Evolutionary conservation across 805 yeast genomes (phyloP), one percentile per base, ranked within the genome.

Genomic region (Pichia occidentalis): DNA sequence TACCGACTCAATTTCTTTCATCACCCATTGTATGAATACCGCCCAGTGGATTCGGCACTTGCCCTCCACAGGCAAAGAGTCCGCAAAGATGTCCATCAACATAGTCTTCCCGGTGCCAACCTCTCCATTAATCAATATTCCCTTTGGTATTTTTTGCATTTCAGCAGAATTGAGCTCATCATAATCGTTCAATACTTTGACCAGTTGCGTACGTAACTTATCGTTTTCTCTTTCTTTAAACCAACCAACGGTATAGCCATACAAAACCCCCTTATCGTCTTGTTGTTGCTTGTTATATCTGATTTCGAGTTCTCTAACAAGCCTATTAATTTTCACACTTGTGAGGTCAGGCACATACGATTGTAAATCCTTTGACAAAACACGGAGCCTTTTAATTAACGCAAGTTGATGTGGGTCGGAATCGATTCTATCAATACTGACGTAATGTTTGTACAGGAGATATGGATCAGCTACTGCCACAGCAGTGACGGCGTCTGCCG

Each of bases 31-130:
- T 52, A 81, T 80, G 51, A 81, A 80, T 47, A 73, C 77, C 47
- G 75, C 73, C 51, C 77, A 81, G 52, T 81, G 88, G 77, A 85
- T 77, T 39, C 88, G 61, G 59, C 73, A 67, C 47, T 81, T 81
- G 1, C 79, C 70, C 18, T 64, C 61, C 43, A 76, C 74, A 0
- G 87, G 88, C 21, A 81, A 60, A 1, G 80, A 67, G 33, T 65
- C 63, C 1, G 86, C 85, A 59, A 81, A 80, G 16, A 81, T 71
- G 47, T 80, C 86, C 73, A 81, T 72, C 34, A 81, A 54, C 80
- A 81, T 73, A 2, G 85, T 75, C 51, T 81, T 81, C 1, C 88
- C 88, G 47, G 83, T 75, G 0, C 88, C 88, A 4, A 77, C 84
- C 42, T 73, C 82, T 4, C 83, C 84, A 55, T 74, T 75, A 5